These are phyloP conservation scores for Fomitiporia mediterranea DNA, from an alignment of 1,284 basidiomycete genomes.

Conservation along the genomic window DNA sequence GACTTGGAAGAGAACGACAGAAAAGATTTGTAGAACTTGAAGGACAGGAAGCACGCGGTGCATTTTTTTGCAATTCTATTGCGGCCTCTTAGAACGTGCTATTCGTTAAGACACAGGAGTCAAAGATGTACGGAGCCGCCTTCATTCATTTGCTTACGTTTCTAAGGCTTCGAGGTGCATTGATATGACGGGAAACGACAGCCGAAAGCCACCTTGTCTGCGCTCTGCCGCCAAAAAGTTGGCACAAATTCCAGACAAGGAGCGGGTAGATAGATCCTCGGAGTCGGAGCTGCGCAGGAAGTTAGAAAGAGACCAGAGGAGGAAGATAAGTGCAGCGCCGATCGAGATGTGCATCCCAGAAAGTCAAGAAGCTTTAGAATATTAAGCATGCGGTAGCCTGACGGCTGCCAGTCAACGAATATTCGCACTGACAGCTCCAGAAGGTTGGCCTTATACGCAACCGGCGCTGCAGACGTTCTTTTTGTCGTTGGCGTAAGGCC, in stretches of 20 bases:
- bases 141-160: background rate
- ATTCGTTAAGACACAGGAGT: too few species aligned
- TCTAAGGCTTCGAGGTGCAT: background rate
- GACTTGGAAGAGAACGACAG: too few species aligned
- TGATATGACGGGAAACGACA: too few species aligned
- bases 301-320: background rate
- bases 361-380: conserved; percentile 8
- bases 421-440: background rate
- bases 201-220: background rate
- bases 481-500: background rate
- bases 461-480: background rate
- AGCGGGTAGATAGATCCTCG: background rate
- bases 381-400: background rate
- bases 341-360: conserved; percentile 4
- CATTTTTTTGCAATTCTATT: too few species aligned
- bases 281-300: conserved; percentile 3
- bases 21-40: background rate
- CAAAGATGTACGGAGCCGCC: too few species aligned
- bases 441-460: background rate
- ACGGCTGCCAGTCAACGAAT: background rate
- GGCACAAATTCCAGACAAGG: too few species aligned
- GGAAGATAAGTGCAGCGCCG: background rate
- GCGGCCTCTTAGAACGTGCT: too few species aligned
- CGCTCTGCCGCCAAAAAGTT: too few species aligned
- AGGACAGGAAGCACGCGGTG: background rate